Evolutionary conservation across 140 eudicot species (phyloP), one percentile per base, ranked within the genome.

Genomic region (Oenanthe javanica): DNA sequence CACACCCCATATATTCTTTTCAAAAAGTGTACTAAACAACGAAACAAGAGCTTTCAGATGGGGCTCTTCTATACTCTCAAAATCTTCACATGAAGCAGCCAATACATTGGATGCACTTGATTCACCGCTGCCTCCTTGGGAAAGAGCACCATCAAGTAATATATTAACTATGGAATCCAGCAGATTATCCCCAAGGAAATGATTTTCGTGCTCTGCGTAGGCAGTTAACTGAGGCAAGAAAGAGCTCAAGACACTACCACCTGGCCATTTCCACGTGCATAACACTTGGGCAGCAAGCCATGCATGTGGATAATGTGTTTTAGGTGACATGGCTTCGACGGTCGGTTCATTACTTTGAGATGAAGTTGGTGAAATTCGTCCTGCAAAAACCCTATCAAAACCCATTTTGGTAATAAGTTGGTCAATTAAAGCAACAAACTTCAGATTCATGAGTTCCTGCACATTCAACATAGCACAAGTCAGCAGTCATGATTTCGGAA

Each of bases 191-290:
- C 81, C 84, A 61, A 80, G 2, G 45, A 69, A 72, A 51, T 80
- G 71, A 66, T 77, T 70, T 76, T 86, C 89, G 40, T 74, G 74
- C 78, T 81, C 84, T 51, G 84, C 75, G 81, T 83, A 81, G 48
- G 80, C 77, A 76, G 84, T 67, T 19, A 95, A 84, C 50, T 83
- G 82, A 66, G 99, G 99, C 77, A 95, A 79, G 82, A 95, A 87
- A 19, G 98, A 86, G 84, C 81, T 83, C 70, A 86, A 71, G 80
- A 83, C 97, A 82, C 92, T 89, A 77, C 98, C 98, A 74, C 92
- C 89, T 82, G 81, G 81, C 99, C 99, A 95, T 79, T 92, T 87
- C 99, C 99, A 95, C 77, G 98, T 84, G 96, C 98, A 95, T 80
- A 95, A 79, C 75, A 95, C 88, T 87, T 95, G 97, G 50, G 91